Evolutionary conservation across 2,329 filamentous ascomycete genomes (phyloP).

Genomic region (Fusarium haematococcum): DNA sequence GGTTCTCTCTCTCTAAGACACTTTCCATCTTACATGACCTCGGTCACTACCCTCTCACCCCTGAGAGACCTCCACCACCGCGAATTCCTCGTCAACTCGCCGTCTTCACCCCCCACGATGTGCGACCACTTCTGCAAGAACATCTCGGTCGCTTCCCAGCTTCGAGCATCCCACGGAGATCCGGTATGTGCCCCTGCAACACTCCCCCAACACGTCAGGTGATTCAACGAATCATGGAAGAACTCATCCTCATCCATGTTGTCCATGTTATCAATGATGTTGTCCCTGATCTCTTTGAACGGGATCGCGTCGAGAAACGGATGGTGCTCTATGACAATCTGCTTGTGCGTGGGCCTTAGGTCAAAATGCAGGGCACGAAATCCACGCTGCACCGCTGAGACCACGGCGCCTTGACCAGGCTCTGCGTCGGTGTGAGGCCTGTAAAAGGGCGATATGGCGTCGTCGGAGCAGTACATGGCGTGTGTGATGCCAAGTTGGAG

Average conservation of each 20-base stretch:
- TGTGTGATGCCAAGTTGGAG: conserved; percentile 42
- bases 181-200: conserved; percentile 40
- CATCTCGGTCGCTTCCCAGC: conserved; percentile 46
- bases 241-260: conserved; percentile 45
- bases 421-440: conserved; percentile 28
- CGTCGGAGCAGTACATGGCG: conserved; percentile 41
- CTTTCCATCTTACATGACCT: conserved; percentile 22
- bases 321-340: conserved; percentile 42
- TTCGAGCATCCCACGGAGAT: conserved; percentile 46
- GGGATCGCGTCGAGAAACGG: conserved; percentile 45
- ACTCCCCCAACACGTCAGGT: conserved; percentile 46
- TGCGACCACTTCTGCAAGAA: conserved; percentile 46
- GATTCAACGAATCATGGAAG: conserved; percentile 46
- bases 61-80: conserved; percentile 46
- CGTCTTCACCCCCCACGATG: conserved; percentile 45
- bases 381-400: conserved; percentile 35
- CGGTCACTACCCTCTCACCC: conserved; percentile 39
- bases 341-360: conserved; percentile 42
- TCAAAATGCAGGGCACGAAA: conserved; percentile 41
- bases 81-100: conserved; percentile 45
- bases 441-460: conserved; percentile 42
- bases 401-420: conserved; percentile 21
- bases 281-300: conserved; percentile 43
- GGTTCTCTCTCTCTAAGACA: not conserved
- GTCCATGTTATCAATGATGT: conserved; percentile 39